Percentiles rank a stretch among this genome's conserved stretches.
These are phyloP conservation scores for Aspergillus piperis DNA, from an alignment of 2,329 filamentous ascomycete genomes.

Conservation along the genomic window DNA sequence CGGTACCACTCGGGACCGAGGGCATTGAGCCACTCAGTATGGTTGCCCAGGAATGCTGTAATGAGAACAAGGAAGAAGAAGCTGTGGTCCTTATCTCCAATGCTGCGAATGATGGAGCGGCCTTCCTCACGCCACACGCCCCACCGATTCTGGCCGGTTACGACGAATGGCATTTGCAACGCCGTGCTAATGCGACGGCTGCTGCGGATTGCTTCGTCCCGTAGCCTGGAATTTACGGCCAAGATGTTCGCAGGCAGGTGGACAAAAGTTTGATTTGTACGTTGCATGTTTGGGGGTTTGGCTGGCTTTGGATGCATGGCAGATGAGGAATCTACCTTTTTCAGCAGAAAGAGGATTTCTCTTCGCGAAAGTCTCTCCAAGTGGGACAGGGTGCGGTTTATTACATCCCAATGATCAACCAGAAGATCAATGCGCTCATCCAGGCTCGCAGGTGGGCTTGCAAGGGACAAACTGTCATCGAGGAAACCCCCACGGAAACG, in stretches of 20 bases:
- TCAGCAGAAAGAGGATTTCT: slow-evolving; percentile 54
- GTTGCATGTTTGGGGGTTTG: slow-evolving; percentile 51
- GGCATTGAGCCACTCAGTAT: slow-evolving; percentile 61
- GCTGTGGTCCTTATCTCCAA: slow-evolving; percentile 58
- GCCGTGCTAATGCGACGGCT: slow-evolving; percentile 55
- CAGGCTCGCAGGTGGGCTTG: slow-evolving; percentile 49
- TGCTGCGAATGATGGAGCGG: slow-evolving; percentile 57
- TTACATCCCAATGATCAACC: slow-evolving; percentile 61
- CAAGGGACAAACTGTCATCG: slow-evolving; percentile 46
- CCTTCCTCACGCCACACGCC: slow-evolving; percentile 64
- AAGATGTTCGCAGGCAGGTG: slow-evolving; percentile 54
- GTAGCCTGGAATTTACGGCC: slow-evolving; percentile 46
- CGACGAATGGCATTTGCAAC: slow-evolving; percentile 58
- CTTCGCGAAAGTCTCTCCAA: slow-evolving; percentile 55
- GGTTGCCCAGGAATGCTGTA: slow-evolving; percentile 61
- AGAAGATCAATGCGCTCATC: slow-evolving; percentile 59
- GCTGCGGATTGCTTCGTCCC: slow-evolving; percentile 49
- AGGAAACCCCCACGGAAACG: slow-evolving; percentile 40
- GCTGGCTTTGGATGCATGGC: slow-evolving; percentile 45
- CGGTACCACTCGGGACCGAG: slow-evolving; percentile 58
- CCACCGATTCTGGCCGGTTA: slow-evolving; percentile 61
- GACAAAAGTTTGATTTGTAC: slow-evolving; percentile 51
- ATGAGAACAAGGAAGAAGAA: slow-evolving; percentile 62
- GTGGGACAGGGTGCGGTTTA: slow-evolving; percentile 56
- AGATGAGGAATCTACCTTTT: slow-evolving; percentile 47